These are phyloP conservation scores for Crithidia mellificae DNA, from an alignment of 208 protist genomes.

Conservation along the genomic window DNA sequence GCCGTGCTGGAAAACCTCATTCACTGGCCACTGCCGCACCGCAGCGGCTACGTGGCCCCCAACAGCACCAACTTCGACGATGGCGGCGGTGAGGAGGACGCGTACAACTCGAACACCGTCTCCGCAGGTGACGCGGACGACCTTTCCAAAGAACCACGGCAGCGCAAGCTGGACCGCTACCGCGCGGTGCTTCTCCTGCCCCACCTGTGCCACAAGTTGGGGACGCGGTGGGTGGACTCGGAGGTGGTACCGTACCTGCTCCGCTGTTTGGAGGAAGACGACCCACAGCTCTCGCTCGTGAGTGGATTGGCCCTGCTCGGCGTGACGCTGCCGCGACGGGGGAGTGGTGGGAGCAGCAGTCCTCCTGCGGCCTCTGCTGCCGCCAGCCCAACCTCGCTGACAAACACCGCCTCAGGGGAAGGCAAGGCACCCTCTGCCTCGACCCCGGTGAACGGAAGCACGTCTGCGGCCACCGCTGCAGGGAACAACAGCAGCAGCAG, in stretches of 20 bases:
- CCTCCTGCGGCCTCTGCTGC: too few relatives aligned
- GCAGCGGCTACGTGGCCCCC: slow-evolving; percentile 25
- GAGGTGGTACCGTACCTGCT: slow-evolving; percentile 78
- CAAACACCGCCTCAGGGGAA: neutral
- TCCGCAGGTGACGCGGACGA: slow-evolving; percentile 45
- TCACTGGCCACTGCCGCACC: slow-evolving; percentile 61
- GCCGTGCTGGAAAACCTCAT: slow-evolving; percentile 77
- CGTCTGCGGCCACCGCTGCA: neutral
- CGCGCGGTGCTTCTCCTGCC: slow-evolving; percentile 66
- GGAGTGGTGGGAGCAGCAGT: too few relatives aligned
- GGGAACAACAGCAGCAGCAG: neutral
- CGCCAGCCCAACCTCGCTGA: slow-evolving; percentile 9
- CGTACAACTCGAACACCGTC: slow-evolving; percentile 10
- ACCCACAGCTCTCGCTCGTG: slow-evolving; percentile 59
- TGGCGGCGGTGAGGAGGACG: slow-evolving; percentile 26
- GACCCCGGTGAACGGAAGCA: neutral
- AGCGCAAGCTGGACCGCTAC: slow-evolving; percentile 51
- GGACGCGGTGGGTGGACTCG: slow-evolving; percentile 45
- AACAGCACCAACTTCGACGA: slow-evolving; percentile 4
- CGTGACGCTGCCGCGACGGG: slow-evolving; percentile 35
- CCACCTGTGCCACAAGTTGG: slow-evolving; percentile 51
- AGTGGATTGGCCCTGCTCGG: slow-evolving; percentile 58
- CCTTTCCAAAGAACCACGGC: slow-evolving; percentile 47
- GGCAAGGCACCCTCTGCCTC: neutral
- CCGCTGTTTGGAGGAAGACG: slow-evolving; percentile 80